These are phyloP conservation scores for Fusarium siculi DNA, from an alignment of 2,329 filamentous ascomycete species.

Conservation along the genomic window DNA sequence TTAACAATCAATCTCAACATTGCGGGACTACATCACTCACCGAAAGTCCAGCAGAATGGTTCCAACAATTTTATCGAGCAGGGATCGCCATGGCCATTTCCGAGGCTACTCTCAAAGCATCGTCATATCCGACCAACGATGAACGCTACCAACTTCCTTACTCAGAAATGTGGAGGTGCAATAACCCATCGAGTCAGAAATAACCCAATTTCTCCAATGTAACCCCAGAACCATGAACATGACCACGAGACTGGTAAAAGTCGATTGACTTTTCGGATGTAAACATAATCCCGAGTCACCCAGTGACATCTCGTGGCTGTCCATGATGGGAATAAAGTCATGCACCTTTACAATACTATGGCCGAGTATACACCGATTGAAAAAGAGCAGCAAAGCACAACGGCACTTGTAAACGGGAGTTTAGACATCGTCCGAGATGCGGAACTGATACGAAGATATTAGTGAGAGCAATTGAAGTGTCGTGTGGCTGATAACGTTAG, in stretches of 20 bases:
- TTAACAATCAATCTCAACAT: neutral
- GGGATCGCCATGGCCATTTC: neutral
- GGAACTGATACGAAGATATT: neutral
- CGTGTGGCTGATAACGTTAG: neutral
- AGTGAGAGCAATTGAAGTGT: neutral
- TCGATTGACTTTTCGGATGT: constrained; percentile 13
- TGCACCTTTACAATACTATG: neutral
- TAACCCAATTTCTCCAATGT: neutral
- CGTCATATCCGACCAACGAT: neutral
- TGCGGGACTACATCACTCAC: neutral
- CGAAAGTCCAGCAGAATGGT: neutral
- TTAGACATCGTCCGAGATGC: neutral
- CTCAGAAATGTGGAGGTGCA: constrained; percentile 17
- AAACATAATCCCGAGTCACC: neutral
- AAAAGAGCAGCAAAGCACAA: neutral
- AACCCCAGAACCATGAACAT: constrained; percentile 4
- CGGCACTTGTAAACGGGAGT: constrained; percentile 17
- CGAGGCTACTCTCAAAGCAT: neutral
- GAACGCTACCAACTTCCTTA: neutral
- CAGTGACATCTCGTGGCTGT: neutral
- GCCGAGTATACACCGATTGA: constrained; percentile 6
- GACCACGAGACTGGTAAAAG: constrained; percentile 3
- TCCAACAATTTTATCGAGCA: neutral
- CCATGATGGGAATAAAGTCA: neutral
- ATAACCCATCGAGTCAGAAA: neutral